phyloP scores from a whole-genome alignment of 1,139 yeast species.

The Waltiozyma sp. region DNA sequence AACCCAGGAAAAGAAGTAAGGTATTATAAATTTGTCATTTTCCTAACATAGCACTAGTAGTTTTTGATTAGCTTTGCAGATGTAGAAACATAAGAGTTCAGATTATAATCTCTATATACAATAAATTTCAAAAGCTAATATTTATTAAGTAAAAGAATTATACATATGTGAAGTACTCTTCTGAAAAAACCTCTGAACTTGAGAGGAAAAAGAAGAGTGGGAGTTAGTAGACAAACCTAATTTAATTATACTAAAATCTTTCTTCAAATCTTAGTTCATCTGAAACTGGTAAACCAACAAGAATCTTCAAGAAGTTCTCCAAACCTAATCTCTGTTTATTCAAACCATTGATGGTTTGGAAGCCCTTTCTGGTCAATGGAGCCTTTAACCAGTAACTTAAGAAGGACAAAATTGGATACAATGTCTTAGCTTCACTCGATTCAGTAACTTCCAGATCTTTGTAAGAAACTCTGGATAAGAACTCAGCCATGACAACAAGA shows the following conservation, averaged over 20 bases:
- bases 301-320: constrained; percentile 81
- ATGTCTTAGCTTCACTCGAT: constrained; percentile 36
- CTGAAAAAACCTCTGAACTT: neutral
- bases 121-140: no score
- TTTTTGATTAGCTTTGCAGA: no score
- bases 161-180: neutral
- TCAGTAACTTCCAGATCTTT: constrained; percentile 34
- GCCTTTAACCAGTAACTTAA: constrained; percentile 96
- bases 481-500: constrained; percentile 81
- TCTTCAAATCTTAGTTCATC: constrained; percentile 94
- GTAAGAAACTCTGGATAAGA: constrained; percentile 77
- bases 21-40: no score
- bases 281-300: constrained; percentile 82
- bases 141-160: no score
- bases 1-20: no score
- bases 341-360: constrained; percentile 83
- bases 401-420: constrained; percentile 81
- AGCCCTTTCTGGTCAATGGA: constrained; percentile 86
- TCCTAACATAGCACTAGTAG: no score
- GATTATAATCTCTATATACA: no score
- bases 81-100: no score
- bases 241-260: constrained; percentile 34
- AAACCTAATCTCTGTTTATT: constrained; percentile 90
- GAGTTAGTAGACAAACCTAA: no score
- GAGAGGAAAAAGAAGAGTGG: neutral